Percentiles rank a stretch among this genome's conserved stretches.
Conservation (phyloP, 345 rosid species). For the Lumnitzera littorea region DNA sequence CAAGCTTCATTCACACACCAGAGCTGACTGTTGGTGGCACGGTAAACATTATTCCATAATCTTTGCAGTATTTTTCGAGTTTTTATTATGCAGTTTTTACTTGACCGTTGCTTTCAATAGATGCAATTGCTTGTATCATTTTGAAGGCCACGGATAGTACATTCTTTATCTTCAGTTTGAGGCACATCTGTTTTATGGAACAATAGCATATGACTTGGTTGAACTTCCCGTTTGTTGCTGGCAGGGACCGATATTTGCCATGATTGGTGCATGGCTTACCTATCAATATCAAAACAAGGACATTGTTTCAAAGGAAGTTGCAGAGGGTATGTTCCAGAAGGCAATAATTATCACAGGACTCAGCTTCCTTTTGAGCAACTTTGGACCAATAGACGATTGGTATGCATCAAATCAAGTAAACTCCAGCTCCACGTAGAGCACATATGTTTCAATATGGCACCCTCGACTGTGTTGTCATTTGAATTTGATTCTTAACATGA, state of each 20-base stretch:
- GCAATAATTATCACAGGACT: conserved; percentile 57
- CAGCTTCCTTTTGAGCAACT: conserved; percentile 67
- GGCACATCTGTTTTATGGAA: not conserved
- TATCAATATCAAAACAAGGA: conserved; percentile 62
- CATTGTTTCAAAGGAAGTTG: conserved; percentile 31
- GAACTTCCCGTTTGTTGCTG: not conserved
- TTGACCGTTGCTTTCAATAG: no score
- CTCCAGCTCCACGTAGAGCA: not conserved
- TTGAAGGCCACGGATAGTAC: no score
- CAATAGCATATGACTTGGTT: not conserved
- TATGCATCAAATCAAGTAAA: conserved; percentile 15
- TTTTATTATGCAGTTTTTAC: not conserved
- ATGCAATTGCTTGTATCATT: no score
- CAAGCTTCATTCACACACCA: conserved; percentile 82
- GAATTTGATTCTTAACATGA: not conserved
- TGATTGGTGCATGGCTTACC: conserved; percentile 88
- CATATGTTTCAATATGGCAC: not conserved
- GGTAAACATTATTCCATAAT: conserved; percentile 31
- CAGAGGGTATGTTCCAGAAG: conserved; percentile 60
- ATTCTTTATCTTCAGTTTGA: no score
- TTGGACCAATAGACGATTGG: conserved; percentile 81
- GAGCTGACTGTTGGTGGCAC: conserved; percentile 85
- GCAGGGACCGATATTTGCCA: conserved; percentile 71
- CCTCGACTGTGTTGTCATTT: not conserved
- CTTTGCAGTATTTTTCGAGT: not conserved